Percentiles rank a stretch among this genome's conserved stretches.
These are phyloP conservation scores for Physcia stellaris DNA, from an alignment of 495 filamentous ascomycete genomes.

Conservation along the genomic window DNA sequence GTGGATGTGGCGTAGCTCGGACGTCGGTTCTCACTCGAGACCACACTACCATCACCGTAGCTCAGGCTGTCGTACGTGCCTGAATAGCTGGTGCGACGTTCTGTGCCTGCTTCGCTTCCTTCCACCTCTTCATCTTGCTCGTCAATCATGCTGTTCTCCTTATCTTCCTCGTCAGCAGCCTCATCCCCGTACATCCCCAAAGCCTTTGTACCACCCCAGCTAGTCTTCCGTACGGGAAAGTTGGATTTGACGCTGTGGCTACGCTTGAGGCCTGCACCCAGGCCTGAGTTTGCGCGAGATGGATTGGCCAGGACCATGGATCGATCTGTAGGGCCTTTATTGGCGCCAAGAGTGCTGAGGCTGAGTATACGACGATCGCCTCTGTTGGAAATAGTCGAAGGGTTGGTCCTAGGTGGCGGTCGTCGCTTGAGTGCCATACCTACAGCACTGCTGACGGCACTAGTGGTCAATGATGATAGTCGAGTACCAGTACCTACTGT, in stretches of 20 bases:
- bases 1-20: conserved; percentile 36
- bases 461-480: conserved; percentile 21
- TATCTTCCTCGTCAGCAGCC: conserved; percentile 22
- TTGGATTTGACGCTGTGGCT: conserved; percentile 61
- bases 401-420: conserved; percentile 21
- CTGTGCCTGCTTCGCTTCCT: conserved; percentile 32
- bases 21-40: conserved; percentile 32
- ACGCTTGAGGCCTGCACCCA: conserved; percentile 41
- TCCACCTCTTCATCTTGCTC: conserved; percentile 31
- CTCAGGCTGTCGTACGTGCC: conserved; percentile 35
- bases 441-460: conserved; percentile 33
- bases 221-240: conserved; percentile 50
- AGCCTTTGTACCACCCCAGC: conserved; percentile 48
- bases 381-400: conserved; percentile 26
- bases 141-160: conserved; percentile 51
- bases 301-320: conserved; percentile 35
- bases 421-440: conserved; percentile 40
- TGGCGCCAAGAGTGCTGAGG: conserved; percentile 74
- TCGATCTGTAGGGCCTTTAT: conserved; percentile 49
- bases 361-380: conserved; percentile 67
- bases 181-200: conserved; percentile 17
- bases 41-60: conserved; percentile 33
- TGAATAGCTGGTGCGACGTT: conserved; percentile 39
- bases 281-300: conserved; percentile 27
- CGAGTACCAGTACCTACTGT: conserved; percentile 21